Percentiles rank a stretch among this genome's conserved stretches.
Evolutionary conservation across 164 flowering plant genomes (phyloP).

Genomic region (Tinospora cordifolia): DNA sequence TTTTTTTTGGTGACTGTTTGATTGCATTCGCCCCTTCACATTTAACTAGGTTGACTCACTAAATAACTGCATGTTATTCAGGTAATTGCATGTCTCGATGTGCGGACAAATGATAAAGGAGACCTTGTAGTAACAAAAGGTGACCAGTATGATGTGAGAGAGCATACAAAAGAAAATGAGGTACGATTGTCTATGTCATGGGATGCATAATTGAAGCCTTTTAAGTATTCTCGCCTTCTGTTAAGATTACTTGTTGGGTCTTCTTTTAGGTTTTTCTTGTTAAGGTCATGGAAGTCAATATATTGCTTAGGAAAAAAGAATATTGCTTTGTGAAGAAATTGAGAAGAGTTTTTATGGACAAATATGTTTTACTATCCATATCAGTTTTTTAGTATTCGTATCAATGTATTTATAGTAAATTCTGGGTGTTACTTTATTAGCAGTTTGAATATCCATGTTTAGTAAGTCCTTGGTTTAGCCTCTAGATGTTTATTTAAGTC

Average conservation of each 20-base stretch:
- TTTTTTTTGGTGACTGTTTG: no score
- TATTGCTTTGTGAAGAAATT: background rate
- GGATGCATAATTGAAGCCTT: background rate
- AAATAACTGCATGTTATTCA: conserved; percentile 12
- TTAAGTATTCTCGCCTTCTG: background rate
- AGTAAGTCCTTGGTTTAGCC: no score
- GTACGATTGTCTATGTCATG: conserved; percentile 29
- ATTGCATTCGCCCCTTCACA: no score
- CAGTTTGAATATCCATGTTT: no score
- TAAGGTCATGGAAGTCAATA: background rate
- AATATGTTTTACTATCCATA: background rate
- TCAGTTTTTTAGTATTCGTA: background rate
- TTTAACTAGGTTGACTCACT: background rate
- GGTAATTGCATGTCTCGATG: conserved; percentile 99
- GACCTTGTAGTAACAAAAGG: conserved; percentile 99
- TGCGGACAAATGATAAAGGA: conserved; percentile 86
- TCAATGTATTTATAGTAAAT: background rate
- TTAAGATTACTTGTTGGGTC: background rate
- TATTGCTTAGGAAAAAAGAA: background rate
- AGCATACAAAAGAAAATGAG: conserved; percentile 83
- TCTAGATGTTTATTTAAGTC: no score
- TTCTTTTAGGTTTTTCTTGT: background rate
- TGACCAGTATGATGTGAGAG: conserved; percentile 97
- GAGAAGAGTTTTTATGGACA: background rate
- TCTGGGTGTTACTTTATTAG: background rate